Conservation (phyloP, 495 filamentous ascomycete species). For the Friedmanniomyces simplex region DNA sequence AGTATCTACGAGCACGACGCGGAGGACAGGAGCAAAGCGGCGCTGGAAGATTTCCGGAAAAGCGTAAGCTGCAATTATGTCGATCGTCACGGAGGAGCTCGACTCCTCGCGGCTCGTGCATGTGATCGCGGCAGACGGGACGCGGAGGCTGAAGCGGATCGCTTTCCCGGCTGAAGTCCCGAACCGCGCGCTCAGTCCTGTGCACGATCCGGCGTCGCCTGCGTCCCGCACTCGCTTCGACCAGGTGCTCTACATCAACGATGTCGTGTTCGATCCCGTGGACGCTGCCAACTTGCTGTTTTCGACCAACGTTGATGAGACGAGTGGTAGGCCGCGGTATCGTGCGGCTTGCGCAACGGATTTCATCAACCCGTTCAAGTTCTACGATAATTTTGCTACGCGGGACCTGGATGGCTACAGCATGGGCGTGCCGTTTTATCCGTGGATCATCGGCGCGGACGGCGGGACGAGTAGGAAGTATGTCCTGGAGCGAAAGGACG, state of each 20-base stretch:
- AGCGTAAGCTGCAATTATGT: slow-evolving; percentile 39
- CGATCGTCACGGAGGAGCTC: slow-evolving; percentile 45
- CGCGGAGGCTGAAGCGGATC: slow-evolving; percentile 55
- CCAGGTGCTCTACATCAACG: slow-evolving; percentile 67
- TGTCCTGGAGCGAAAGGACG: slow-evolving; percentile 52
- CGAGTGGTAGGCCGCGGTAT: slow-evolving; percentile 50
- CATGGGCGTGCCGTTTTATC: slow-evolving; percentile 61
- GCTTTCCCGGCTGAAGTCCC: slow-evolving; percentile 68
- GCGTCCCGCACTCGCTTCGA: slow-evolving; percentile 39
- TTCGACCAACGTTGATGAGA: slow-evolving; percentile 51
- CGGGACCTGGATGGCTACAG: slow-evolving; percentile 63
- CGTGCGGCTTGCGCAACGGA: slow-evolving; percentile 74
- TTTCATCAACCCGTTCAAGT: slow-evolving; percentile 65
- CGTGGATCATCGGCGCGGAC: slow-evolving; percentile 58
- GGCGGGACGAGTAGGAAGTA: slow-evolving; percentile 46
- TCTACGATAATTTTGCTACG: slow-evolving; percentile 73
- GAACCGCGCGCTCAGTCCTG: slow-evolving; percentile 59
- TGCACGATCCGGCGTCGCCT: slow-evolving; percentile 38
- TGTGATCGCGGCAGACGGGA: slow-evolving; percentile 52
- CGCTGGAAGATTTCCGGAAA: slow-evolving; percentile 34
- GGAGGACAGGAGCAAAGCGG: slow-evolving; percentile 34
- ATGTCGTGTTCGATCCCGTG: slow-evolving; percentile 59
- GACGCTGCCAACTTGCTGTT: slow-evolving; percentile 65
- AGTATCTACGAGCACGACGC: slow-evolving; percentile 65
- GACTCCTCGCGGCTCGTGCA: slow-evolving; percentile 41